Evolutionary conservation across 495 filamentous ascomycete genomes (phyloP).

Genomic region (Immersiella caudata): DNA sequence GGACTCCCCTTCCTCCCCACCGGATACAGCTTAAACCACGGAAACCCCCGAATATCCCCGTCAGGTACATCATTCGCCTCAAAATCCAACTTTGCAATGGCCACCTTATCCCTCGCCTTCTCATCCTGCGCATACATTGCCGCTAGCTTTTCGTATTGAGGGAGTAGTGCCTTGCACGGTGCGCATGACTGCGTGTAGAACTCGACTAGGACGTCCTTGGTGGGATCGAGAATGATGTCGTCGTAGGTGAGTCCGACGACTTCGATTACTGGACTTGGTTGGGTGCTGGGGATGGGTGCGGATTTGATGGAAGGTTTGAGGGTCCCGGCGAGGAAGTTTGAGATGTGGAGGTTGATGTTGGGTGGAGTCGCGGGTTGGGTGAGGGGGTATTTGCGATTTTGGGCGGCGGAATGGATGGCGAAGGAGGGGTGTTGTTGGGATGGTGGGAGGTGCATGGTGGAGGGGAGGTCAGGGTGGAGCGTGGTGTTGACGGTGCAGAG

Average conservation of each 20-base stretch:
- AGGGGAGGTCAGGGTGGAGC: not conserved
- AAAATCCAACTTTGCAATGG: not conserved
- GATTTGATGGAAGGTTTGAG: slow-evolving; percentile 5
- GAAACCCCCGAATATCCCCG: slow-evolving; percentile 2
- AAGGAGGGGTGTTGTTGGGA: not conserved
- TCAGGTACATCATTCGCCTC: slow-evolving; percentile 8
- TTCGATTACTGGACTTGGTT: not conserved
- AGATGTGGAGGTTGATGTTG: not conserved
- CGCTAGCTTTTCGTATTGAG: not conserved
- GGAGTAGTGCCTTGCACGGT: slow-evolving; percentile 6
- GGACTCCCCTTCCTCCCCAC: slow-evolving; percentile 1
- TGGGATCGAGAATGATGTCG: slow-evolving; percentile 3
- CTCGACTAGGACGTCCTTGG: slow-evolving; percentile 4
- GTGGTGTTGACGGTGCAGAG: not conserved
- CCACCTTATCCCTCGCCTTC: not conserved
- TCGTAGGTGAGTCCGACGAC: slow-evolving; percentile 5
- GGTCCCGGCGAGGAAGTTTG: not conserved
- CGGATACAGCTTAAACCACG: slow-evolving; percentile 10
- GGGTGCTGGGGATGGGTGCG: not conserved
- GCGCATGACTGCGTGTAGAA: slow-evolving; percentile 3
- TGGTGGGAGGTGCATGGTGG: not conserved
- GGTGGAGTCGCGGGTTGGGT: not conserved
- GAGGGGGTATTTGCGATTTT: not conserved
- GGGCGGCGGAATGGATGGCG: not conserved
- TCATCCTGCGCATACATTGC: not conserved